Evolutionary conservation across 176 grass and related monocot species (phyloP).

Genomic region (Pharus latifolius): DNA sequence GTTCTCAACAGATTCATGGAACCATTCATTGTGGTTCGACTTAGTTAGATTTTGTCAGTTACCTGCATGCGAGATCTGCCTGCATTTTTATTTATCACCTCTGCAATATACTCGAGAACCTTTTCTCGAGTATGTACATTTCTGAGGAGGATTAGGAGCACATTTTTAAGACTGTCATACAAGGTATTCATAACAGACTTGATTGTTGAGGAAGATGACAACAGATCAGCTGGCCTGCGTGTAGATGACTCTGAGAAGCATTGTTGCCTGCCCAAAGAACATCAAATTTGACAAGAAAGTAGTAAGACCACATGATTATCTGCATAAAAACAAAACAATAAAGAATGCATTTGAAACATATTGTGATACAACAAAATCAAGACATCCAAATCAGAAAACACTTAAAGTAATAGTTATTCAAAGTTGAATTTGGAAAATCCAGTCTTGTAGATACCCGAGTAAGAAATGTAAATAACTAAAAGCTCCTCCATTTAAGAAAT

Average conservation of each 20-base stretch:
- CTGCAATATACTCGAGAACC: slow-evolving; percentile 79
- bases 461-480: neutral
- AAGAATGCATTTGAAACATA: neutral
- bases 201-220: slow-evolving; percentile 85
- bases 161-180: slow-evolving; percentile 74
- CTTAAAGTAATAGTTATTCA: neutral
- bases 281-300: slow-evolving; percentile 1
- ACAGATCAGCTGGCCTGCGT: slow-evolving; percentile 57
- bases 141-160: slow-evolving; percentile 71
- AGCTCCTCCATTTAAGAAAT: neutral
- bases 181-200: slow-evolving; percentile 83
- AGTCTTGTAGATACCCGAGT: neutral
- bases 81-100: slow-evolving; percentile 74
- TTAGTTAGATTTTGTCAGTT: slow-evolving; percentile 14
- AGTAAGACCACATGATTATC: neutral
- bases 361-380: neutral
- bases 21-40: neutral
- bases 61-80: slow-evolving; percentile 91
- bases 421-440: neutral
- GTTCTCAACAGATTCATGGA: neutral
- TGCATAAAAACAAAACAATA: neutral
- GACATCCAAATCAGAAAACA: neutral
- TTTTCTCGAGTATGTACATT: slow-evolving; percentile 84
- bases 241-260: slow-evolving; percentile 83
- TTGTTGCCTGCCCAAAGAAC: slow-evolving; percentile 52